phyloP scores from a whole-genome alignment of 2,329 filamentous ascomycete genomes.

The Cladosporium sp. region DNA sequence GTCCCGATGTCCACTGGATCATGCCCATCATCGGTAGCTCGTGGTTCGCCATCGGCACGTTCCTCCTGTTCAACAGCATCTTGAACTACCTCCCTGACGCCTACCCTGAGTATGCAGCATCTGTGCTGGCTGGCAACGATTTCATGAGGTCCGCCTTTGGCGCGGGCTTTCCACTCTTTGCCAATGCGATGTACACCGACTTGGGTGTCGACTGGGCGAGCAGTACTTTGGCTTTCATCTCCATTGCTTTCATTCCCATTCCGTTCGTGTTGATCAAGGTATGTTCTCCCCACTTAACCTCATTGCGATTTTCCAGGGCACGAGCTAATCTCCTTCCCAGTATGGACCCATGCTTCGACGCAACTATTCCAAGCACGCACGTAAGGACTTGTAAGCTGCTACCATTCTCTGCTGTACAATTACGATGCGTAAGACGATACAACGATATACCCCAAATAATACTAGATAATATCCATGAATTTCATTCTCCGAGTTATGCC shows the following conservation, averaged over 20 bases:
- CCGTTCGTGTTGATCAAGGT: constrained; percentile 42
- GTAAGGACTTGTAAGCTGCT: constrained; percentile 32
- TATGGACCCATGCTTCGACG: constrained; percentile 33
- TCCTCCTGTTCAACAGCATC: constrained; percentile 42
- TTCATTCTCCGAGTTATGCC: too few species aligned
- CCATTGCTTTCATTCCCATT: constrained; percentile 43
- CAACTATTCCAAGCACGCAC: constrained; percentile 32
- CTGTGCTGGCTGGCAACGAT: constrained; percentile 39
- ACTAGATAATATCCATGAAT: background rate
- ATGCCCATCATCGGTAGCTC: constrained; percentile 34
- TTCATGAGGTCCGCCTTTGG: constrained; percentile 37
- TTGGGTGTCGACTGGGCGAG: constrained; percentile 42
- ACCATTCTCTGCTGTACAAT: background rate
- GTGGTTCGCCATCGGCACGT: constrained; percentile 30
- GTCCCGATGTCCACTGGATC: constrained; percentile 33
- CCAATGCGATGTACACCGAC: constrained; percentile 35
- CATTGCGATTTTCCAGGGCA: background rate
- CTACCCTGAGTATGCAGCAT: constrained; percentile 37
- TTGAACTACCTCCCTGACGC: constrained; percentile 37
- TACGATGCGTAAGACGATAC: too few species aligned
- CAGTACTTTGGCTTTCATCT: constrained; percentile 38
- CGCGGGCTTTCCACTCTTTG: constrained; percentile 40
- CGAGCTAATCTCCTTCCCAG: background rate
- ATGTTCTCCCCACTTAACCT: constrained; percentile 5
- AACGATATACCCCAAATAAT: too few species aligned